These are phyloP conservation scores for Podosphaera xanthii DNA, from an alignment of 2,329 filamentous ascomycete species.

Conservation along the genomic window DNA sequence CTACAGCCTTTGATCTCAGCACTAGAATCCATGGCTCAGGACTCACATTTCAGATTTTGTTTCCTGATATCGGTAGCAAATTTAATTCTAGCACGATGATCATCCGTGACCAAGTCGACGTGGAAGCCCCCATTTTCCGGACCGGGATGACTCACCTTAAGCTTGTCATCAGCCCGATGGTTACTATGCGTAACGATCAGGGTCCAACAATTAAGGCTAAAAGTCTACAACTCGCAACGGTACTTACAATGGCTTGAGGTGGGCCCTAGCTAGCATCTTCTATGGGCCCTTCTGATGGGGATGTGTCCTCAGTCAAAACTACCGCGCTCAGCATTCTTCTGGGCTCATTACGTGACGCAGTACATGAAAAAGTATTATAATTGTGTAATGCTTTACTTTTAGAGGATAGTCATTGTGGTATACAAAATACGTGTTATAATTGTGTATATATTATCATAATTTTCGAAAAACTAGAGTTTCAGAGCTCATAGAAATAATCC, in stretches of 20 bases:
- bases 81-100: constrained; percentile 27
- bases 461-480: too few species aligned
- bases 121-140: constrained; percentile 23
- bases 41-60: constrained; percentile 23
- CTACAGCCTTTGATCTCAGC: constrained; percentile 16
- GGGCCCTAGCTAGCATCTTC: too few species aligned
- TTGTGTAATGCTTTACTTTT: too few species aligned
- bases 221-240: constrained; percentile 9
- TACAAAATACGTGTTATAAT: too few species aligned
- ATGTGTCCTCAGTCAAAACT: too few species aligned
- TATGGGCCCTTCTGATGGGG: too few species aligned
- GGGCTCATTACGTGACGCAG: too few species aligned
- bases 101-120: constrained; percentile 19
- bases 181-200: constrained; percentile 29
- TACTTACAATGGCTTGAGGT: constrained; percentile 10
- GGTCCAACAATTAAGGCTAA: constrained; percentile 10
- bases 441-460: too few species aligned
- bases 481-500: too few species aligned
- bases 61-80: constrained; percentile 24
- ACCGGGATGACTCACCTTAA: constrained; percentile 28
- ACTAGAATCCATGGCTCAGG: constrained; percentile 23
- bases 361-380: too few species aligned
- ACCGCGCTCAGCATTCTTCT: too few species aligned
- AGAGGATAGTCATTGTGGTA: too few species aligned
- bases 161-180: constrained; percentile 29